Evolutionary conservation across 2,329 filamentous ascomycete genomes (phyloP), one percentile per base, ranked within the genome.

Genomic region (Aspergillus alliaceus): DNA sequence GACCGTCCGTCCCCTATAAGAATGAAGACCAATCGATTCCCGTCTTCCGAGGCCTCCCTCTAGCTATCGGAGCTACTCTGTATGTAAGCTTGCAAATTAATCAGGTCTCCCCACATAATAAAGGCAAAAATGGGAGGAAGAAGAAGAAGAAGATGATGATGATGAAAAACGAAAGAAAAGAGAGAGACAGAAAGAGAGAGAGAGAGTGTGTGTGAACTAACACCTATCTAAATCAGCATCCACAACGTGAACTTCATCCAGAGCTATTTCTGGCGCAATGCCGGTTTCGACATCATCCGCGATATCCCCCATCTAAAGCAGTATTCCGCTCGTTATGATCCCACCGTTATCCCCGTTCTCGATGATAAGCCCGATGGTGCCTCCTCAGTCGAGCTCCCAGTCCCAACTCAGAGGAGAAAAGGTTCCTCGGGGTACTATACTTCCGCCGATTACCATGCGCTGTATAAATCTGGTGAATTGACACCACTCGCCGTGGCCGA

Each of bases 401-500:
- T 48, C 74, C 58, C 68, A 39, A 54, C 73, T 60, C 60, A 76
- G 74, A 72, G 71, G 71, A 64, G 70, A 50, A 69, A 66, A 47
- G 65, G 63, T 9, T 56, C 60, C 7, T 53, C 49, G 15, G 81
- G 84, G 44, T 91, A 90, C 75, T 85, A 87, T 71, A 89, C 89
- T 3, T 84, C 86, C 24, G 82, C 84, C 12, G 91, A 96, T 75
- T 96, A 92, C 70, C 87, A 91, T 70, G 82, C 84, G 51, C 83
- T 90, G 39, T 96, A 93, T 77, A 82, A 81, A 60, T 84, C 84
- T 5, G 89, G 90, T 51, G 78, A 82, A 58, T 69, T 88, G 56
- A 95, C 90, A 0, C 92, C 92, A 0, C 79, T 85, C 0, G 84
- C 87, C 60, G 89, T 96, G 1, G 83, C 82, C 12, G 84, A 92